Conservation (phyloP, 2,329 filamentous ascomycete genomes). For the Xylaria sp. region DNA sequence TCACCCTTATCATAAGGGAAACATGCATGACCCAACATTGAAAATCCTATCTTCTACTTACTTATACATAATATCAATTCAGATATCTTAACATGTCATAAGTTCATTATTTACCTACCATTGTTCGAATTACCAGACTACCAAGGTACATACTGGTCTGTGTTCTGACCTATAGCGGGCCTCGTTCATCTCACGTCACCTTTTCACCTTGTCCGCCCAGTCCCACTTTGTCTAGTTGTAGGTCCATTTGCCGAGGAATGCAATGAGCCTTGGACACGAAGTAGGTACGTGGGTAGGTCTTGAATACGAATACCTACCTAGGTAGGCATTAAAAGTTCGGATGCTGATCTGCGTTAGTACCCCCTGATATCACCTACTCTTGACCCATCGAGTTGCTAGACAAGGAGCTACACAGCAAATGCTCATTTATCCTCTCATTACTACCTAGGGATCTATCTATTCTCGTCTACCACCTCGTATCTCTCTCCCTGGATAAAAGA, state of each 20-base stretch:
- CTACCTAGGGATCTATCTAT: background rate
- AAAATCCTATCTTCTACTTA: no score
- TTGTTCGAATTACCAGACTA: no score
- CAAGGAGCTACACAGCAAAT: background rate
- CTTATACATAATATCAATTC: no score
- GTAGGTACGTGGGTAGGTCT: no score
- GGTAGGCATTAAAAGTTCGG: background rate
- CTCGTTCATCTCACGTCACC: conserved; percentile 31
- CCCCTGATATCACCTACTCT: background rate
- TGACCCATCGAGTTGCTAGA: background rate
- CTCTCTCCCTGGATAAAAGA: background rate
- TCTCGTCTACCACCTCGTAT: background rate
- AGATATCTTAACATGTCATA: no score
- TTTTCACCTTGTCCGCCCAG: conserved; percentile 6
- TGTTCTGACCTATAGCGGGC: conserved; percentile 4
- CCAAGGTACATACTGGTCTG: no score
- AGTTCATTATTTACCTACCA: no score
- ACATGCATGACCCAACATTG: no score
- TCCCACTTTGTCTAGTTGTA: conserved; percentile 24
- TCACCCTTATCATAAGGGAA: no score
- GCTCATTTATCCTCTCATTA: background rate
- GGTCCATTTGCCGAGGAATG: conserved; percentile 30
- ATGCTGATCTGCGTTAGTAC: background rate
- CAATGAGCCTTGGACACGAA: background rate
- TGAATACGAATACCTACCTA: conserved; percentile 11